Conservation (phyloP, 2,329 filamentous ascomycete species). For the Ophiostoma sp. region DNA sequence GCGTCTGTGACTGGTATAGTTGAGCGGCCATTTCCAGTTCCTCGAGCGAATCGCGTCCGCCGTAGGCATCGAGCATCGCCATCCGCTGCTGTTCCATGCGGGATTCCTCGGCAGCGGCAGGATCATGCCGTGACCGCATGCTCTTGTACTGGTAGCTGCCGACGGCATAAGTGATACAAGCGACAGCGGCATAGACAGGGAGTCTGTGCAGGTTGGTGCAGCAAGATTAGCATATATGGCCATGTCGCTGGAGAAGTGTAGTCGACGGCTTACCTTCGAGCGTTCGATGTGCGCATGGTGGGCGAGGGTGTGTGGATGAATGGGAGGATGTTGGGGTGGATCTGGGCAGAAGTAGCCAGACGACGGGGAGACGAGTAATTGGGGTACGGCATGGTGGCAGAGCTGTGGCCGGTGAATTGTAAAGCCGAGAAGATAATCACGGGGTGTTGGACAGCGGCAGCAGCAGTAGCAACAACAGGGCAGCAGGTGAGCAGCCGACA, state of each 20-base stretch:
- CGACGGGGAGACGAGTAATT: conserved; percentile 17
- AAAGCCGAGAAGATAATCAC: neutral
- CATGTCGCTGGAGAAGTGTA: neutral
- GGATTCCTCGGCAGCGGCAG: conserved; percentile 17
- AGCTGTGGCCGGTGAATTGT: neutral
- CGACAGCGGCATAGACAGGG: conserved; percentile 19
- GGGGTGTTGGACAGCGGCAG: neutral
- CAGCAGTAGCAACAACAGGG: too few species aligned
- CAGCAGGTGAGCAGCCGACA: neutral
- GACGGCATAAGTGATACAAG: conserved; percentile 23
- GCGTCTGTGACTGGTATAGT: conserved; percentile 29
- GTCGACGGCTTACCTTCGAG: conserved; percentile 18
- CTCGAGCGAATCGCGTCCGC: conserved; percentile 32
- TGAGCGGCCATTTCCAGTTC: conserved; percentile 33
- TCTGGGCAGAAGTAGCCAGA: conserved; percentile 30
- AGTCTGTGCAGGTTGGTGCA: conserved; percentile 13
- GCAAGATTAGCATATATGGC: neutral
- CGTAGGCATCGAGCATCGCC: conserved; percentile 33
- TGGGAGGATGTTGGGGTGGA: conserved; percentile 34
- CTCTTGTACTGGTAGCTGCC: conserved; percentile 17
- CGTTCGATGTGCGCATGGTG: conserved; percentile 3
- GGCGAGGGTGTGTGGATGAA: conserved; percentile 30
- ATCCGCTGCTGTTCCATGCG: conserved; percentile 16
- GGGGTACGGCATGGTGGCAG: conserved; percentile 11
- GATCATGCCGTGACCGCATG: neutral